These are phyloP conservation scores for Fusarium incarnatum DNA, from an alignment of 2,329 filamentous ascomycete species.

Conservation along the genomic window DNA sequence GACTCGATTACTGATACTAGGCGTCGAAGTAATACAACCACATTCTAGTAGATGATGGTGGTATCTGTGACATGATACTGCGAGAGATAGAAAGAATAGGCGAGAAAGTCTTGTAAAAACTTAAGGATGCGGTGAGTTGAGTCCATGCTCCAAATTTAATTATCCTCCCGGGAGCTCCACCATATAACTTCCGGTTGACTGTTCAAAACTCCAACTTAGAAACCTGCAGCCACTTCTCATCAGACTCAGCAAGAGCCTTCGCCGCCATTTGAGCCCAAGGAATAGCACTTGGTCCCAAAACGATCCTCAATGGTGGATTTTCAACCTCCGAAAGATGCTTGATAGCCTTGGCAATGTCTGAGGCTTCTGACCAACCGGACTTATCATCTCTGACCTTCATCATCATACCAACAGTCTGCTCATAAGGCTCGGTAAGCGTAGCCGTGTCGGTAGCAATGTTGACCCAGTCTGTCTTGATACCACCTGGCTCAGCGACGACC, in stretches of 20 bases:
- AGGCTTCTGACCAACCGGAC: constrained; percentile 22
- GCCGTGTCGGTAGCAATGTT: constrained; percentile 45
- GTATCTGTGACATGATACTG: no score
- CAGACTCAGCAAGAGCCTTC: constrained; percentile 44
- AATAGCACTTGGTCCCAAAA: constrained; percentile 48
- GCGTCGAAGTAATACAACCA: no score
- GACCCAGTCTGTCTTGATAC: constrained; percentile 56
- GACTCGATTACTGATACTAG: no score
- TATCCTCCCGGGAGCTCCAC: no score
- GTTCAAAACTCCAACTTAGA: constrained; percentile 18
- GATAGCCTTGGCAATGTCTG: constrained; percentile 47
- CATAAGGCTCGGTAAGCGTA: constrained; percentile 51
- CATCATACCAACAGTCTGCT: constrained; percentile 51
- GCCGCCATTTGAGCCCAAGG: constrained; percentile 38
- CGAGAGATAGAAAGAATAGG: no score
- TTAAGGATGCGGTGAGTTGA: rapidly evolving
- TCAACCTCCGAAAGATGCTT: constrained; percentile 43
- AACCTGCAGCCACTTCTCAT: constrained; percentile 48
- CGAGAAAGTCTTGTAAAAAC: no score
- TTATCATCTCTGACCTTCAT: not conserved
- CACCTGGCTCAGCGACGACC: constrained; percentile 55
- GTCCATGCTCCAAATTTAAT: no score
- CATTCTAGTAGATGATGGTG: no score
- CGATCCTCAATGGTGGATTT: constrained; percentile 49
- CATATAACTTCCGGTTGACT: not conserved